Conservation (phyloP, 2,329 filamentous ascomycete species). For the Monilinia polystroma region DNA sequence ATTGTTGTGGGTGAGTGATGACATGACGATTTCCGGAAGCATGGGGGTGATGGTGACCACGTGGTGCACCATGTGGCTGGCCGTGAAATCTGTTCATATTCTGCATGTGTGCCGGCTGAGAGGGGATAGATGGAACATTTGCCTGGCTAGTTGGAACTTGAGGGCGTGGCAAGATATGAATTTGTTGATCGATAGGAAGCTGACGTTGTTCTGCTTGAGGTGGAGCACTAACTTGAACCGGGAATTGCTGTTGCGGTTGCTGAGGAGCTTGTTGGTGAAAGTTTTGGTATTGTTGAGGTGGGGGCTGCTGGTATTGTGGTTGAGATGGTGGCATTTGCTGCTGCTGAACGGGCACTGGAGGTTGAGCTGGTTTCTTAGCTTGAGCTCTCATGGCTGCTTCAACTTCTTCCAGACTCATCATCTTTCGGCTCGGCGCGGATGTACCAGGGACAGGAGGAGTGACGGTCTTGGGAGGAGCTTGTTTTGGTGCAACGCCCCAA, state of each 20-base stretch:
- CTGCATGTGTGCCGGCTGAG: slow-evolving; percentile 71
- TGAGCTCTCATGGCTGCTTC: slow-evolving; percentile 87
- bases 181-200: slow-evolving; percentile 29
- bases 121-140: slow-evolving; percentile 46
- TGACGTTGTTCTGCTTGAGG: slow-evolving; percentile 33
- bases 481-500: slow-evolving; percentile 75
- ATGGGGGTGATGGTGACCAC: slow-evolving; percentile 41
- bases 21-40: slow-evolving; percentile 47
- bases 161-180: slow-evolving; percentile 38
- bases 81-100: slow-evolving; percentile 67
- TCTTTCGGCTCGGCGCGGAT: slow-evolving; percentile 58
- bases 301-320: slow-evolving; percentile 29
- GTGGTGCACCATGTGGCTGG: slow-evolving; percentile 46
- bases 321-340: slow-evolving; percentile 28
- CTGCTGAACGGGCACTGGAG: slow-evolving; percentile 34
- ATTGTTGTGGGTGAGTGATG: slow-evolving; percentile 69
- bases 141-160: slow-evolving; percentile 34
- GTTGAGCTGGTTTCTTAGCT: slow-evolving; percentile 50
- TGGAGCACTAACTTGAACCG: slow-evolving; percentile 32
- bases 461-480: slow-evolving; percentile 34
- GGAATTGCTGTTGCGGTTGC: slow-evolving; percentile 32
- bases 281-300: slow-evolving; percentile 34
- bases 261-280: slow-evolving; percentile 32
- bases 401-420: slow-evolving; percentile 96
- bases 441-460: slow-evolving; percentile 36